Evolutionary conservation across 306 rosid genomes (phyloP).

Genomic region (Cucumis cinereus): DNA sequence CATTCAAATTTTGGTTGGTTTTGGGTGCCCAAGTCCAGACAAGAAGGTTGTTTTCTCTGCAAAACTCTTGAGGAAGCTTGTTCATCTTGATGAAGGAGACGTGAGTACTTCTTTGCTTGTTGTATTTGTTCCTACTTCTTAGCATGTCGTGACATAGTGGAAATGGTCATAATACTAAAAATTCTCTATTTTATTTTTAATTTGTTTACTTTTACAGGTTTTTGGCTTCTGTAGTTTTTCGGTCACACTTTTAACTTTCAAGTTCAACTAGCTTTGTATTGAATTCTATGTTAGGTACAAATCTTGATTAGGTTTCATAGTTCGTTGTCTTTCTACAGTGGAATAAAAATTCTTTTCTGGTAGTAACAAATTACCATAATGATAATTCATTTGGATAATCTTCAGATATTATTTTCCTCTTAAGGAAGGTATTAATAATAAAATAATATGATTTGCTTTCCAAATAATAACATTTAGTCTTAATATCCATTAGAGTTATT

Average conservation of each 20-base stretch:
- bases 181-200: background rate
- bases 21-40: constrained; percentile 81
- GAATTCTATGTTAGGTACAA: background rate
- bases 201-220: background rate
- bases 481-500: background rate
- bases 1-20: constrained; percentile 80
- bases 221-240: background rate
- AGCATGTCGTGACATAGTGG: background rate
- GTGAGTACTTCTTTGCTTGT: constrained; percentile 30
- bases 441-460: background rate
- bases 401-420: background rate
- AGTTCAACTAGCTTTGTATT: background rate
- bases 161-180: background rate
- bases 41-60: constrained; percentile 86
- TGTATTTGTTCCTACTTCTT: background rate
- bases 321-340: background rate
- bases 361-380: background rate
- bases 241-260: background rate
- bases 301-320: background rate
- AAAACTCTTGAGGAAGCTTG: constrained; percentile 70
- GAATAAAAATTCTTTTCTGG: background rate
- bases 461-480: background rate
- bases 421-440: too few relatives aligned
- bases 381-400: background rate
- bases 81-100: constrained; percentile 96